Evolutionary conservation across 1,284 basidiomycete species (phyloP).

Genomic region (Ganoderma lucidum): DNA sequence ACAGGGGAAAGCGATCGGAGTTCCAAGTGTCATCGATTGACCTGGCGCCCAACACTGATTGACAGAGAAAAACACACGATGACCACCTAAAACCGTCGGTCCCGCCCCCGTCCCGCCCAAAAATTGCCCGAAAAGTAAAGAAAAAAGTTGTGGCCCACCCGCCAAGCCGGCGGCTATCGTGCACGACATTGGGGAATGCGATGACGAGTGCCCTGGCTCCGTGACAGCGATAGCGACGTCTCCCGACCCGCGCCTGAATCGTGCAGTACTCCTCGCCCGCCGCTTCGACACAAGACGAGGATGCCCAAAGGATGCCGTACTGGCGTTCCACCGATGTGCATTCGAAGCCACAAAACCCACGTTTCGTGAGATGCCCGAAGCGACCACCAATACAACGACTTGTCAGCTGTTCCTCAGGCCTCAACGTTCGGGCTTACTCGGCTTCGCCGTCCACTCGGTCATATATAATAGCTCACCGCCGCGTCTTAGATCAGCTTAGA

Average conservation of each 20-base stretch:
- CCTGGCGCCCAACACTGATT: background rate
- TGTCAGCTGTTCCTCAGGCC: constrained; percentile 5
- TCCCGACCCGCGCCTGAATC: background rate
- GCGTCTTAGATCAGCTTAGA: background rate
- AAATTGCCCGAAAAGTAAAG: background rate
- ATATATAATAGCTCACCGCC: background rate
- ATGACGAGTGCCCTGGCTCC: background rate
- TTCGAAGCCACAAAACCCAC: constrained; percentile 14
- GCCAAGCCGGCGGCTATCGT: background rate
- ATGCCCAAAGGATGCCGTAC: constrained; percentile 8
- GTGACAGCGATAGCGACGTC: background rate
- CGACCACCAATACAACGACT: background rate
- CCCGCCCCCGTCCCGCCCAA: constrained; percentile 1
- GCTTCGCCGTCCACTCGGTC: background rate
- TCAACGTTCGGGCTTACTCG: background rate
- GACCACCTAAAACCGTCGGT: background rate
- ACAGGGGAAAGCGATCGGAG: background rate
- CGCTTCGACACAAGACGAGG: background rate
- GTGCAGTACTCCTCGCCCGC: background rate
- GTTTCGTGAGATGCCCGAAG: constrained; percentile 12
- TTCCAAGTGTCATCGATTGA: background rate
- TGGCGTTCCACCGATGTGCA: background rate
- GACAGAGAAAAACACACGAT: background rate
- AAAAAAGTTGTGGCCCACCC: background rate
- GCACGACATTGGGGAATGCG: background rate